Base-by-base conservation (phyloP, 2,329 filamentous ascomycete species). In the Colletotrichum sp. region DNA sequence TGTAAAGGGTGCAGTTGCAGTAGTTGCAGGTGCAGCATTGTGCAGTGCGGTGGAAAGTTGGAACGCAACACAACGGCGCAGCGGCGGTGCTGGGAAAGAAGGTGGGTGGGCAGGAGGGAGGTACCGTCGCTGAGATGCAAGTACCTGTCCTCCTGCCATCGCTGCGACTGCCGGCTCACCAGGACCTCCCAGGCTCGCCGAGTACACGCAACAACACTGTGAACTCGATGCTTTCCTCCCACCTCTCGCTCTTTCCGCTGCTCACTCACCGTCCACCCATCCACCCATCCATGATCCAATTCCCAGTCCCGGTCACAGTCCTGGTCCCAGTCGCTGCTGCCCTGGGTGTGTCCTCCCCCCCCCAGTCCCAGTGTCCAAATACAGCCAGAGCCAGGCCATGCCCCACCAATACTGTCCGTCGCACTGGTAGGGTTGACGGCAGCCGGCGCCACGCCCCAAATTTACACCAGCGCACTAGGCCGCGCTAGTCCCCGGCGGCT, bases 391-490 rank as follows among this genome's bases (percentile, higher is more conserved):
- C 66, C 71, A 34, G 65, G 58, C 71, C 28, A 55, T 10, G 36
- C 64, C 55, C 74, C 74, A 70, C 65, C 34, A 59, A 36, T 56
- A 74, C 70, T 69, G 66, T 76, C 56, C 58, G 63, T 43, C 74
- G 74, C 76, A 71, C 76, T 68, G 65, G 32, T 64, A 66, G 65
- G 74, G 61, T 74, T 76, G 76, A 66, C 59, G 74, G 64, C 74
- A 76, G 65, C 58, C 59, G 74, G 61, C 74, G 74, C 74, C 74
- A 77, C 72, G 71, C 76, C 74, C 74, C 65, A 76, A 77, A 75
- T 77, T 74, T 70, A 71, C 75, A 70, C 71, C 64, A 68, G 38
- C 16, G 61, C 71, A 43, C 62, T 66, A 72, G 55, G 5, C 61
- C n/a, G 28, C 71, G 61, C 71, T 77, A 77, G 75, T 28, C 76